Base-by-base conservation (phyloP, 768 basidiomycete genomes). In the Lactarius indigo region DNA sequence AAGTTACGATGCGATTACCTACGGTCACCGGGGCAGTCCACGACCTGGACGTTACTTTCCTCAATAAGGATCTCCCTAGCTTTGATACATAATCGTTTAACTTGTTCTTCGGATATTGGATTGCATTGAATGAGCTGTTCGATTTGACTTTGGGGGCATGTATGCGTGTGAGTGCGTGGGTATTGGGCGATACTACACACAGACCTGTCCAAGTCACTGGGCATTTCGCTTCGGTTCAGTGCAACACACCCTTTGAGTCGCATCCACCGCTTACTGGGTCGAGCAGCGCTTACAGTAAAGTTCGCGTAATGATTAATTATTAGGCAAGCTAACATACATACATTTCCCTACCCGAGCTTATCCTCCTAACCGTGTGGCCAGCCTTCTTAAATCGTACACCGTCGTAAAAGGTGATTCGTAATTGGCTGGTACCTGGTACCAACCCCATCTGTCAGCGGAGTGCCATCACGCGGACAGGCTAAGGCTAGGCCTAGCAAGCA, bases 41-140 rank as follows among this genome's bases (percentile, higher is more conserved):
- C 91, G 70, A 89, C 86, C 76, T 98, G 96, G 1, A 99, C 95
- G 75, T 99, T 99, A 2, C 91, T 96, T 78, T 98, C 96, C 78
- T 98, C 96, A 72, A 98, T 93, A 37, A 98, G 81, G 64, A 98
- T 96, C 79, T 98, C 97, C 65, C 95, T 85, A 30, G 97, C 97
- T 75, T 97, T 98, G 72, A 95, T 81, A 78, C 96, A 99, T 9
- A 99, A 84, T 71, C 91, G 84, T 75, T 97, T 98, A 70, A 99
- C 97, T 72, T 96, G 89, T 66, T 93, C 91, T 77, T 99, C 96
- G 31, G 94, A 92, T 73, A 99, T 96, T 64, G 91, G 91, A 73
- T 97, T 92, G 79, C 96, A 98, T 66, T 91, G 90, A 75, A 88
- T 86, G 59, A 98, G 86, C 75, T 96, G 95, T 70, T 89, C 93